Base-by-base conservation (phyloP, 805 yeast genomes). In the Kodamaea restingae region DNA sequence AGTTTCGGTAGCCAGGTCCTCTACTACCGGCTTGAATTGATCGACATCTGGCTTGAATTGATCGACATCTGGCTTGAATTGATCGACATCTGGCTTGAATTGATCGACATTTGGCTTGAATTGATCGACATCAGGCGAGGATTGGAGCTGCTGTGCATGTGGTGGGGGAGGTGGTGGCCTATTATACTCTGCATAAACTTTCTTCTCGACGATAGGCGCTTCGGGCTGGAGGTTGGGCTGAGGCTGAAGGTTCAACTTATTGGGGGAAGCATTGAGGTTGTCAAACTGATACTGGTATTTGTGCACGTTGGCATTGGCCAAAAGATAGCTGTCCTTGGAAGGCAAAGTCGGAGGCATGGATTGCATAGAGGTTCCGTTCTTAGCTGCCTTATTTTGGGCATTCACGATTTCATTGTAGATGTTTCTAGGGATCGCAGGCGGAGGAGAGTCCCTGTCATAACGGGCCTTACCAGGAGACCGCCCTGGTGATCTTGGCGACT, bases 331-430 rank as follows among this genome's bases (percentile, higher is more conserved):
- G 38, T 65, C 72, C 35, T 67, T 66, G n/a, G 71, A 62, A 4
- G 72, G 72, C 38, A 65, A 54, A 2, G 70, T 52, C 11, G 72
- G 71, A 6, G 72, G 70, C 52, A 66, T 53, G 8, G 62, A 53
- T 21, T 43, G 45, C 24, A 48, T 38, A 1, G 57, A 53, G 4
- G 43, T 49, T 7, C 18, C 18, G 17, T n/a, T 15, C 6, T 28
- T 14, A 14, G 6, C 17, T 15, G 22, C 22, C 22, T 18, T 17
- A 38, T 46, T 54, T 47, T 63, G 67, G 22, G 66, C 67, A 12
- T 51, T 49, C 30, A 67, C 61, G 41, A 68, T 67, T 42, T 69
- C 74, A 43, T 69, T 60, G 46, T 69, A 69, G 34, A 69, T 60
- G 41, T 68, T 67, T 45, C 72, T 55, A 10, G 73, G 73, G 27